Conservation (phyloP, 306 rosid genomes). For the Prinsepia uniflora region DNA sequence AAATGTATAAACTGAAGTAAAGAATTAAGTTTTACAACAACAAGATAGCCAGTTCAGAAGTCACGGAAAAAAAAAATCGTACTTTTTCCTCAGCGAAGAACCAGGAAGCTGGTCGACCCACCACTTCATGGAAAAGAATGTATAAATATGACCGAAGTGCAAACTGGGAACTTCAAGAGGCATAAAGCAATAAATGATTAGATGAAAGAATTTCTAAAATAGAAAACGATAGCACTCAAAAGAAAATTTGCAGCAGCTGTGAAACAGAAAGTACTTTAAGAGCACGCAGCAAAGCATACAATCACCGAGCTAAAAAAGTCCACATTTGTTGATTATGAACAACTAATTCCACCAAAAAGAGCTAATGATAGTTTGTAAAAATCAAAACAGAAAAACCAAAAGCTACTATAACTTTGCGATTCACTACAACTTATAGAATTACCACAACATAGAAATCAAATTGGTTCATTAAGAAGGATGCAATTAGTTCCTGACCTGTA, state of each 20-base stretch:
- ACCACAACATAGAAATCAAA: background rate
- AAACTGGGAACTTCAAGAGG: conserved; percentile 81
- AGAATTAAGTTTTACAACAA: background rate
- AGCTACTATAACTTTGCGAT: background rate
- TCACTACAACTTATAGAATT: background rate
- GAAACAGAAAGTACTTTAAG: background rate
- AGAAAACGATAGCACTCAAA: background rate
- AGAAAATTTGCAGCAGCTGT: background rate
- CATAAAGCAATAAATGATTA: conserved; percentile 8
- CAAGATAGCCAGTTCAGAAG: background rate
- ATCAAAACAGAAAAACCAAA: background rate
- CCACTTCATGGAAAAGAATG: conserved; percentile 79
- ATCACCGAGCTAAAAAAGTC: background rate
- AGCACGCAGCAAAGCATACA: background rate
- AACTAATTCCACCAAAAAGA: background rate
- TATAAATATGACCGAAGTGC: conserved; percentile 93
- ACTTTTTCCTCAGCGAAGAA: conserved; percentile 75
- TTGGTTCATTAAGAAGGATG: background rate
- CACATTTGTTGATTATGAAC: background rate
- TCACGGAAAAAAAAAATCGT: conserved; percentile 21
- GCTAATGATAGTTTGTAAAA: background rate
- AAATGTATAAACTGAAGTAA: background rate
- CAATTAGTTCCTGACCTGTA: background rate
- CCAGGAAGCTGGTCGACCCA: conserved; percentile 87
- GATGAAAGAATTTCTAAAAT: background rate